These are phyloP conservation scores for Parietaria judaica DNA, from an alignment of 306 rosid species.

Conservation along the genomic window DNA sequence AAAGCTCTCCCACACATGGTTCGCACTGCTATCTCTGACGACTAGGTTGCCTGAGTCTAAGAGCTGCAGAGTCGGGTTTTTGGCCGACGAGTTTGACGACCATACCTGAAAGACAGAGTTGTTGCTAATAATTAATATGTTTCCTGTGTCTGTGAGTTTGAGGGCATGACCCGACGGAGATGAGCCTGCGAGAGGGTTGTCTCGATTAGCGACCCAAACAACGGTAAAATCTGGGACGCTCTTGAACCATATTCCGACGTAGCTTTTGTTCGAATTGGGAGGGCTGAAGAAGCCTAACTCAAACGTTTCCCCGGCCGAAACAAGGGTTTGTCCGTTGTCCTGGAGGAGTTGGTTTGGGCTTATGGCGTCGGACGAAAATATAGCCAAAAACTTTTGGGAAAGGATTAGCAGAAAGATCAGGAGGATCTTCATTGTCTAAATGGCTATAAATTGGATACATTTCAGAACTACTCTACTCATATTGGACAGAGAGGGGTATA, in stretches of 20 bases:
- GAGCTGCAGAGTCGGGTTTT: slow-evolving; percentile 6
- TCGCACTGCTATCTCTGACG: slow-evolving; percentile 3
- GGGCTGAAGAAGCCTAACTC: slow-evolving; percentile 62
- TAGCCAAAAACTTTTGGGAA: no score
- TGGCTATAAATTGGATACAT: no score
- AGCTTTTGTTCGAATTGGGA: slow-evolving; percentile 23
- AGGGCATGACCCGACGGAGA: slow-evolving; percentile 15
- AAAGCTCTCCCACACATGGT: slow-evolving; percentile 40
- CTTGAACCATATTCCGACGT: slow-evolving; percentile 54
- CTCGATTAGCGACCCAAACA: slow-evolving; percentile 74
- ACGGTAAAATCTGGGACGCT: slow-evolving; percentile 13
- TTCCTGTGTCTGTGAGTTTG: neutral
- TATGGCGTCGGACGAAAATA: slow-evolving; percentile 17
- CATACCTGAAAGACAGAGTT: slow-evolving; percentile 7
- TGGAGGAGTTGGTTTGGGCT: slow-evolving; percentile 21
- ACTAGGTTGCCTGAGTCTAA: slow-evolving; percentile 21
- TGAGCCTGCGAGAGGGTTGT: slow-evolving; percentile 28
- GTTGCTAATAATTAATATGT: slow-evolving; percentile 4
- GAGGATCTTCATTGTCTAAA: no score
- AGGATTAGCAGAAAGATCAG: no score
- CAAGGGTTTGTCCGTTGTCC: slow-evolving; percentile 49
- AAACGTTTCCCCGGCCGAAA: slow-evolving; percentile 37
- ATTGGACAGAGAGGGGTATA: no score
- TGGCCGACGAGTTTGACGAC: slow-evolving; percentile 18
- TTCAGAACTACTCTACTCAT: neutral